Conservation (phyloP, 345 rosid genomes). For the Pistacia atlantica region DNA sequence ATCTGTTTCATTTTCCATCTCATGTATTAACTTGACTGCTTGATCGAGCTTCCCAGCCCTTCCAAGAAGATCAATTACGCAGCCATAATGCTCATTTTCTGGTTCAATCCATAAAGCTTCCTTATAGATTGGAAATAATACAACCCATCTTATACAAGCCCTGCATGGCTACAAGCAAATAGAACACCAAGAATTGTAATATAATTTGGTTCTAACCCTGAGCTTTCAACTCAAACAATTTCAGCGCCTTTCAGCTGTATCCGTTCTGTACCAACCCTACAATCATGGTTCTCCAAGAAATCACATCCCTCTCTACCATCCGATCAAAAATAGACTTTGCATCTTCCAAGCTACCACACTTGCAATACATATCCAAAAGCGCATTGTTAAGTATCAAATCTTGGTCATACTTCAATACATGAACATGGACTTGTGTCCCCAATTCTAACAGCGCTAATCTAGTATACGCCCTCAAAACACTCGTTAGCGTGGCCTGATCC, state of each 20-base stretch:
- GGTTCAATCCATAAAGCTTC: constrained; percentile 57
- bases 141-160: constrained; percentile 65
- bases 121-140: constrained; percentile 61
- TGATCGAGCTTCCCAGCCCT: constrained; percentile 69
- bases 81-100: constrained; percentile 68
- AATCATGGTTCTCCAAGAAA: constrained; percentile 85
- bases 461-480: constrained; percentile 68
- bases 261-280: constrained; percentile 80
- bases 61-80: constrained; percentile 80
- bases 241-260: constrained; percentile 53
- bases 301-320: constrained; percentile 62
- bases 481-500: constrained; percentile 46
- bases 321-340: constrained; percentile 44
- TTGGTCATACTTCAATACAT: constrained; percentile 56
- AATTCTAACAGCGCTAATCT: constrained; percentile 56
- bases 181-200: constrained; percentile 63
- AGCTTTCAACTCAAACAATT: constrained; percentile 41
- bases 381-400: constrained; percentile 73
- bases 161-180: constrained; percentile 79
- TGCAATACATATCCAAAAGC: constrained; percentile 77
- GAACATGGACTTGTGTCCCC: constrained; percentile 76
- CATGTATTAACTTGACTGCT: constrained; percentile 51
- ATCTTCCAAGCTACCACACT: constrained; percentile 71
- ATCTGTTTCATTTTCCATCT: too few relatives aligned
- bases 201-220: constrained; percentile 57